Evolutionary conservation across 129 eudicot species (phyloP).

Genomic region (Flaveria ramosissima): DNA sequence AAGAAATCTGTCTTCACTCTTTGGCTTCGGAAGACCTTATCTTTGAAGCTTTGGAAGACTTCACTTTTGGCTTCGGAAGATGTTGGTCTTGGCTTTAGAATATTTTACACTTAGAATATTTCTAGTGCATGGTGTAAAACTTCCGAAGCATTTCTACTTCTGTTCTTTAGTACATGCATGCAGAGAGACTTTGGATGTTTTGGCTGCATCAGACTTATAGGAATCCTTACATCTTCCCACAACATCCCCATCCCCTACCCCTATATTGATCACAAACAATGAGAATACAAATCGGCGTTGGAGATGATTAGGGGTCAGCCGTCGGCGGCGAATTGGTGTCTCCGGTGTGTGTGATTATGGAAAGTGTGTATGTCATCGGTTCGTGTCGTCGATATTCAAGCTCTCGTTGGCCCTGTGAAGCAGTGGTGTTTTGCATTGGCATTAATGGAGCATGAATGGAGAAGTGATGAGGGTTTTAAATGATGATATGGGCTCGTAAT

Average conservation of each 20-base stretch:
- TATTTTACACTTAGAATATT: too few species aligned
- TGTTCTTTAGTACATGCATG: too few species aligned
- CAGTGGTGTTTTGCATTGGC: background rate
- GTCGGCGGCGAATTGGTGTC: slow-evolving; percentile 18
- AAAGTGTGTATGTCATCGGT: background rate
- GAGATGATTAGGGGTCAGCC: slow-evolving; percentile 16
- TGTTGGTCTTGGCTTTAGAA: too few species aligned
- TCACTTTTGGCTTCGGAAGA: too few species aligned
- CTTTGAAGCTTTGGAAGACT: too few species aligned
- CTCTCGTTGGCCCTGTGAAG: background rate
- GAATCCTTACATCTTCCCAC: slow-evolving; percentile 67
- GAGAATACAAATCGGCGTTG: background rate
- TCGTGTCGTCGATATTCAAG: background rate
- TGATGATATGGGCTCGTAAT: background rate
- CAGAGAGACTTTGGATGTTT: too few species aligned
- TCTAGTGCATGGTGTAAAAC: too few species aligned
- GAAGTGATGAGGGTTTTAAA: background rate
- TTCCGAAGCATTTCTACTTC: too few species aligned
- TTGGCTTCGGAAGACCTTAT: too few species aligned
- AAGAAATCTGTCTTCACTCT: too few species aligned
- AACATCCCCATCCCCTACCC: slow-evolving; percentile 47
- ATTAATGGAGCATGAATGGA: background rate
- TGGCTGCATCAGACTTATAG: too few species aligned
- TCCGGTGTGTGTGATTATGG: background rate
- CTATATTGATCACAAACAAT: background rate